Conservation (phyloP, 2,329 filamentous ascomycete genomes). For the Cyclaneusma minus region DNA sequence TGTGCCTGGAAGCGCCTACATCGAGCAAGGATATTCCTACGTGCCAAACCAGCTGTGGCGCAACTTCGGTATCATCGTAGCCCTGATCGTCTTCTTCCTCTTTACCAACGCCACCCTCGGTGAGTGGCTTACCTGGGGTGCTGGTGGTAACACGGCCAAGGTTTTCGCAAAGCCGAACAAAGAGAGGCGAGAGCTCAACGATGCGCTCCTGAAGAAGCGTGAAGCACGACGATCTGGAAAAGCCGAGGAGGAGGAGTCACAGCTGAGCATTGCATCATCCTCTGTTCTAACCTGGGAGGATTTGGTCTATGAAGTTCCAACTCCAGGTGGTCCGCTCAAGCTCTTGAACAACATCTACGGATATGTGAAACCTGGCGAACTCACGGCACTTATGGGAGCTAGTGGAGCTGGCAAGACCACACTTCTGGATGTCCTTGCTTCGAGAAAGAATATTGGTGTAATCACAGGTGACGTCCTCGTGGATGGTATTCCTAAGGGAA, state of each 20-base stretch:
- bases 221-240: constrained; percentile 33
- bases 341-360: constrained; percentile 45
- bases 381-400: constrained; percentile 47
- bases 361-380: constrained; percentile 43
- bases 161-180: constrained; percentile 58
- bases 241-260: constrained; percentile 25
- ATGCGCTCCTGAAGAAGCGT: constrained; percentile 41
- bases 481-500: constrained; percentile 39
- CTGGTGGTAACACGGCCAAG: constrained; percentile 67
- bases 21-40: constrained; percentile 55
- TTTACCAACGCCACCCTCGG: constrained; percentile 61
- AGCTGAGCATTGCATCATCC: constrained; percentile 41
- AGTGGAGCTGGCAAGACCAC: constrained; percentile 53
- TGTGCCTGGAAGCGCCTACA: constrained; percentile 54
- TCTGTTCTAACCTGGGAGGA: constrained; percentile 75
- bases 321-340: constrained; percentile 24
- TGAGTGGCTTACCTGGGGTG: constrained; percentile 63
- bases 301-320: constrained; percentile 61
- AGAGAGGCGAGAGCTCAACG: constrained; percentile 51
- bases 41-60: constrained; percentile 55
- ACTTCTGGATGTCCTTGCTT: constrained; percentile 45
- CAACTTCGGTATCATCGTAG: constrained; percentile 69
- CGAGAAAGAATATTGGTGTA: constrained; percentile 48
- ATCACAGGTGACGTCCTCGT: constrained; percentile 47
- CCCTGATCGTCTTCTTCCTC: constrained; percentile 62